Conservation (phyloP, 1,139 yeast genomes). For the Arxiozyma telluris region DNA sequence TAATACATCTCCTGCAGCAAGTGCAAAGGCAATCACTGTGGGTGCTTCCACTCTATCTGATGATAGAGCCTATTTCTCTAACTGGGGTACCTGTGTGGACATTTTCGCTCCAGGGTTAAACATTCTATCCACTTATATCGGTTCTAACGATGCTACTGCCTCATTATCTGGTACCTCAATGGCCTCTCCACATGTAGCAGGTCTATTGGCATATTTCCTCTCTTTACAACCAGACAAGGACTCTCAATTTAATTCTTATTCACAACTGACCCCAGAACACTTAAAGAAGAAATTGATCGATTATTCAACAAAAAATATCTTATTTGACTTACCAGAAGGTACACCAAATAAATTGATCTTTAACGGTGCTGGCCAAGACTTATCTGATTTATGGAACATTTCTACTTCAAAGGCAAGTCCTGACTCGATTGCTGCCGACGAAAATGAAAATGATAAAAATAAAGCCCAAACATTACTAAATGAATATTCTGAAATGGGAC, state of each 20-base stretch:
- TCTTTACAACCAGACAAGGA: conserved; percentile 82
- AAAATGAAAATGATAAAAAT: background rate
- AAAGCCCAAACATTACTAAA: background rate
- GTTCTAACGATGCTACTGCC: conserved; percentile 64
- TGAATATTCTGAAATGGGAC: background rate
- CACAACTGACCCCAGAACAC: conserved; percentile 62
- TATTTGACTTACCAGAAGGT: conserved; percentile 65
- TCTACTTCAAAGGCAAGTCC: background rate
- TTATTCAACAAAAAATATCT: conserved; percentile 62
- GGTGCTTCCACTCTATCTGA: conserved; percentile 77
- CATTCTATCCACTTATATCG: conserved; percentile 76
- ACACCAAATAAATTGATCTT: conserved; percentile 85
- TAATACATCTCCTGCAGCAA: conserved; percentile 73
- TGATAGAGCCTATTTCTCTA: conserved; percentile 69
- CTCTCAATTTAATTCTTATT: conserved; percentile 40
- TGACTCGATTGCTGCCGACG: no score
- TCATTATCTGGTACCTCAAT: conserved; percentile 95
- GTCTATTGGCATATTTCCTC: conserved; percentile 77
- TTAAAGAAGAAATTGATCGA: conserved; percentile 80
- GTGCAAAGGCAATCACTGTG: conserved; percentile 66
- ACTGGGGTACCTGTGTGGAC: conserved; percentile 78
- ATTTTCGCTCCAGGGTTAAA: conserved; percentile 80
- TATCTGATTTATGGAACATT: conserved; percentile 31
- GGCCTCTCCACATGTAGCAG: conserved; percentile 98
- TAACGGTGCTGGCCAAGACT: conserved; percentile 87